A percentile compares a stretch with the other conserved stretches of the same genome.
Evolutionary conservation across 495 filamentous ascomycete species (phyloP).

Genomic region (Sphaerosporella brunnea): DNA sequence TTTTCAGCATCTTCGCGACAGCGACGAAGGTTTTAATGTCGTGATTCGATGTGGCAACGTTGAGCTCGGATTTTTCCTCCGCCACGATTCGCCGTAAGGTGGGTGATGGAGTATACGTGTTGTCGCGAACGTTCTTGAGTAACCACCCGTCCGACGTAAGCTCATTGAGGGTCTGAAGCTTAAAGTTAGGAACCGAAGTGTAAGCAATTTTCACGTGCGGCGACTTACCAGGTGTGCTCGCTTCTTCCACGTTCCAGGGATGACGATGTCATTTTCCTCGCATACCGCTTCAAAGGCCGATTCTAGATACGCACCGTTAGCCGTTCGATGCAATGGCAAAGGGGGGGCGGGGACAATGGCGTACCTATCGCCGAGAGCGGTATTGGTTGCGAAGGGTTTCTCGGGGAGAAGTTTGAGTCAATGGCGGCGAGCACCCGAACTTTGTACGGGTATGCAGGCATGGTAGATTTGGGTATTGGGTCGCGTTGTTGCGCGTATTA

Average conservation of each 20-base stretch:
- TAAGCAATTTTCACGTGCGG: neutral
- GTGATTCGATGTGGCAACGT: slow-evolving; percentile 18
- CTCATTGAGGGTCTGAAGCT: slow-evolving; percentile 15
- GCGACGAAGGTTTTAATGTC: slow-evolving; percentile 23
- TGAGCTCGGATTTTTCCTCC: slow-evolving; percentile 17
- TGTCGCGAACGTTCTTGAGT: slow-evolving; percentile 1
- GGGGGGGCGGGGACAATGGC: neutral
- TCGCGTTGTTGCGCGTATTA: neutral
- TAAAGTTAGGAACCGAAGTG: neutral
- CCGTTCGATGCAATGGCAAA: neutral
- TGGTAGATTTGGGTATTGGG: slow-evolving; percentile 5
- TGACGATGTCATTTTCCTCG: slow-evolving; percentile 1
- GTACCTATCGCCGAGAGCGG: slow-evolving; percentile 15
- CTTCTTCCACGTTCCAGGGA: slow-evolving; percentile 22
- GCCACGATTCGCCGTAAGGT: slow-evolving; percentile 13
- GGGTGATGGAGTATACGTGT: slow-evolving; percentile 12
- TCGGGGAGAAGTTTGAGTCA: slow-evolving; percentile 17
- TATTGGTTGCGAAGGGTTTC: slow-evolving; percentile 9
- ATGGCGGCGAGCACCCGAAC: slow-evolving; percentile 24
- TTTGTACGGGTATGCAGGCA: slow-evolving; percentile 23
- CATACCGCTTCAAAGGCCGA: slow-evolving; percentile 4
- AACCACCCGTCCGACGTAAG: slow-evolving; percentile 21
- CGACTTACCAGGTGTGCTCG: slow-evolving; percentile 4
- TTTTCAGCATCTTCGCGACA: slow-evolving; percentile 14
- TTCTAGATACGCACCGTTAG: neutral